Base-by-base conservation (phyloP, 345 rosid genomes). In the Bruguiera parviflora region DNA sequence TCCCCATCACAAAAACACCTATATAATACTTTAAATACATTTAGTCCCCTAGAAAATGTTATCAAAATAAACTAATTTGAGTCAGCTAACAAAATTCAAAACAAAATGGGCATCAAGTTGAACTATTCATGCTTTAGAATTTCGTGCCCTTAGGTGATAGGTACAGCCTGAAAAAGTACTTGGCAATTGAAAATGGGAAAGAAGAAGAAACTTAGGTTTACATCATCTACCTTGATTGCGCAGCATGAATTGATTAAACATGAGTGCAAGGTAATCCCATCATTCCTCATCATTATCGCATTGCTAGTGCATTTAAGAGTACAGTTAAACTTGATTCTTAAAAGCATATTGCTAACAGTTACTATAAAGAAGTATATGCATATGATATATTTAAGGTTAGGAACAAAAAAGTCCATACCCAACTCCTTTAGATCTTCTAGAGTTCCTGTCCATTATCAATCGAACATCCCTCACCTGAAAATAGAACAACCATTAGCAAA, bases 281-380 rank as follows among this genome's bases (percentile, higher is more conserved):
- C 94, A 89, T 91, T 92, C 88, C 89, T 89, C 97, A 89, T 91
- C 93, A 85, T 86, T 84, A 88, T 88, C 87, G 93, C 98, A 90
- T 86, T 84, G 96, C 89, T 90, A 93, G 92, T 89, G 86, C 77
- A 91, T 89, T 92, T 91, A 88, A 86, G 83, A 87, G 91, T 93
- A 86, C 88, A 89, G 87, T 88, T 86, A 91, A 91, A 89, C 82
- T 74, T 86, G 86, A 82, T 87, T 84, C 86, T 93, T 78, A 69
- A 74, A 83, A 85, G 74, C 83, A 86, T 82, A 83, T 75, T 70
- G 81, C 87, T 76, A 73, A 72, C 77, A 76, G 77, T 70, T 79
- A 68, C 71, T 83, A 75, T 78, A 79, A 72, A 78, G 68, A 81
- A 76, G 63, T 80, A 71, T 76, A 71, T 53, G 72, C 81, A 75